Base-by-base conservation (phyloP, 345 rosid genomes). In the Populus nigra region DNA sequence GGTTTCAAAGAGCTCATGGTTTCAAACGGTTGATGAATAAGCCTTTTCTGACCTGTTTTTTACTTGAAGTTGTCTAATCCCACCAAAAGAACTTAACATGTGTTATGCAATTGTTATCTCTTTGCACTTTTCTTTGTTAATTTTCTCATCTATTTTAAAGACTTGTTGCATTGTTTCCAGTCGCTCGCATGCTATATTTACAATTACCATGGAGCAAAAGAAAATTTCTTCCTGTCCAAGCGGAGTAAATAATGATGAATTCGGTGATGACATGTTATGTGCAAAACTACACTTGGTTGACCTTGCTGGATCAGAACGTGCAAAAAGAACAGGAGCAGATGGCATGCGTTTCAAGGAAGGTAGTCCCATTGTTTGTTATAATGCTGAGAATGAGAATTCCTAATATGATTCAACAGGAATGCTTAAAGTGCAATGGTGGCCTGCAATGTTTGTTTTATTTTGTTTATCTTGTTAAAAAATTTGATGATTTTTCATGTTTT, bases 301-400 rank as follows among this genome's bases (percentile, higher is more conserved):
- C 68, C 89, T 94, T 66, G 99, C 99, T 15, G 98, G 98, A 72
- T 94, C 99, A 62, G 98, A 96, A 75, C 91, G 99, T 53, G 99
- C 98, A 78, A 94, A 96, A 80, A 84, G 99, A 80, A 96, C 98
- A 0, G 98, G 98, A 25, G 98, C 97, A 10, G 97, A 91, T 85
- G 99, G 98, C 75, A 84, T 92, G 93, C 94, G 99, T 27, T 86
- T 93, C 18, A 96, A 96, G 91, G 99, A 96, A 94, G 99, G 99
- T 90, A 87, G 23, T n/a, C 11, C 4, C 67, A 23, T 29, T 76
- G 27, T 27, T 67, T 29, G 6, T 61, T 69, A 23, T 50, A 29
- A 27, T 9, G 18, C 35, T 59, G 47, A 43, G 15, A 43, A 13
- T 43, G 57, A 50, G 57, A n/a, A 62, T 12, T 62, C 33, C 17